Percentiles rank a stretch among this genome's conserved stretches.
phyloP scores from a whole-genome alignment of 2,329 filamentous ascomycete species.

The Alternaria sp. region DNA sequence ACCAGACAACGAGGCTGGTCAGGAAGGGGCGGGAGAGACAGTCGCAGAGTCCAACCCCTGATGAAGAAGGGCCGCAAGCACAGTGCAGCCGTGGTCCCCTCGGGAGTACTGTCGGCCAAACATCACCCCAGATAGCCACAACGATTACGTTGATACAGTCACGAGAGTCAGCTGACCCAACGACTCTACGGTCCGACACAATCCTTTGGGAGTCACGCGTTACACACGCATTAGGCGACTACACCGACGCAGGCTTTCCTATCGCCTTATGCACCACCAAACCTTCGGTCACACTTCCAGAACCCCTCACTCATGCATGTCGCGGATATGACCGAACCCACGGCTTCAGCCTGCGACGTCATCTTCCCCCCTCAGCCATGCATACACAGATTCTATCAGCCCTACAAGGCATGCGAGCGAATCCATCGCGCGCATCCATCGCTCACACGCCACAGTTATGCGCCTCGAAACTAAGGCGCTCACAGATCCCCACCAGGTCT shows the following conservation, averaged over 20 bases:
- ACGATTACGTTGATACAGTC: neutral
- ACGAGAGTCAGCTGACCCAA: neutral
- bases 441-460: slow-evolving; percentile 8
- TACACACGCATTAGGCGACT: neutral
- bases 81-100: neutral
- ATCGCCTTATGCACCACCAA: neutral
- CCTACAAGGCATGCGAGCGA: slow-evolving; percentile 9
- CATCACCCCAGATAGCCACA: neutral
- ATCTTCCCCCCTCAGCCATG: neutral
- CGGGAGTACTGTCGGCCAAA: slow-evolving; percentile 9
- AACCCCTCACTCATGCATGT: slow-evolving; percentile 7
- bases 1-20: neutral
- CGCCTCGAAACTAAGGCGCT: slow-evolving; percentile 5
- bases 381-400: slow-evolving; percentile 13
- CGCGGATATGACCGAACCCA: slow-evolving; percentile 8
- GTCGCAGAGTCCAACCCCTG: slow-evolving; percentile 3
- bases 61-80: slow-evolving; percentile 1
- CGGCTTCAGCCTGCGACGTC: neutral
- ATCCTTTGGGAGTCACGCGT: neutral
- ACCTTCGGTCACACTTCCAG: slow-evolving; percentile 9
- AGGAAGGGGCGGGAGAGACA: neutral
- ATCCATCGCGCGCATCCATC: slow-evolving; percentile 9
- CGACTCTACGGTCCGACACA: neutral
- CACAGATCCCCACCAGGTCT: slow-evolving; percentile 9
- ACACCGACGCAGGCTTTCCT: neutral